Percentiles rank a stretch among this genome's conserved stretches.
phyloP scores from a whole-genome alignment of 176 grass and related monocot genomes.

The Alloteropsis semialata region DNA sequence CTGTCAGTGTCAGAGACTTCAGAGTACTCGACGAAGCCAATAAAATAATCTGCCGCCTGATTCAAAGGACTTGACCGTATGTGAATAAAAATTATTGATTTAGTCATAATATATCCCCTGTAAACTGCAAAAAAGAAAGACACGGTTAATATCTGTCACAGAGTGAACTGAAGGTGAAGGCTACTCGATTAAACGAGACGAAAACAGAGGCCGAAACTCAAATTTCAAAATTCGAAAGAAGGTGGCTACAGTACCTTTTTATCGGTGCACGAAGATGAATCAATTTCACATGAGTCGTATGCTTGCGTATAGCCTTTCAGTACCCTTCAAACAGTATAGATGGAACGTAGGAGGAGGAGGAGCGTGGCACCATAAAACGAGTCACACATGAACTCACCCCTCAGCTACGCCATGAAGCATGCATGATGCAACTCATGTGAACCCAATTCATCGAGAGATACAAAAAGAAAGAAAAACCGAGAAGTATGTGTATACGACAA shows the following conservation, averaged over 20 bases:
- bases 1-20: background rate
- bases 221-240: background rate
- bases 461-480: background rate
- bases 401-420: background rate
- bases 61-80: background rate
- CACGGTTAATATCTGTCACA: too few species aligned
- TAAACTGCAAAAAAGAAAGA: too few species aligned
- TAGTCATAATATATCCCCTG: too few species aligned
- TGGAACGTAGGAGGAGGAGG: constrained; percentile 19
- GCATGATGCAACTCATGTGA: constrained; percentile 2
- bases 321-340: background rate
- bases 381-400: constrained; percentile 37
- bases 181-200: background rate
- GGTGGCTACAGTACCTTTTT: background rate
- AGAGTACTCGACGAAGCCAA: background rate
- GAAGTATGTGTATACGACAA: background rate
- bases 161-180: too few species aligned
- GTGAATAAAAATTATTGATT: too few species aligned
- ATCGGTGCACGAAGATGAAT: background rate
- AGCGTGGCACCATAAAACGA: constrained; percentile 53
- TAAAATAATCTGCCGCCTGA: background rate
- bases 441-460: background rate
- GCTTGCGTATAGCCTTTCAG: background rate
- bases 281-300: constrained; percentile 37
- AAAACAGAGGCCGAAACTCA: background rate